Percentiles rank a stretch among this genome's conserved stretches.
These are phyloP conservation scores for Xanthoparmelia taractica DNA, from an alignment of 495 filamentous ascomycete species.

Conservation along the genomic window DNA sequence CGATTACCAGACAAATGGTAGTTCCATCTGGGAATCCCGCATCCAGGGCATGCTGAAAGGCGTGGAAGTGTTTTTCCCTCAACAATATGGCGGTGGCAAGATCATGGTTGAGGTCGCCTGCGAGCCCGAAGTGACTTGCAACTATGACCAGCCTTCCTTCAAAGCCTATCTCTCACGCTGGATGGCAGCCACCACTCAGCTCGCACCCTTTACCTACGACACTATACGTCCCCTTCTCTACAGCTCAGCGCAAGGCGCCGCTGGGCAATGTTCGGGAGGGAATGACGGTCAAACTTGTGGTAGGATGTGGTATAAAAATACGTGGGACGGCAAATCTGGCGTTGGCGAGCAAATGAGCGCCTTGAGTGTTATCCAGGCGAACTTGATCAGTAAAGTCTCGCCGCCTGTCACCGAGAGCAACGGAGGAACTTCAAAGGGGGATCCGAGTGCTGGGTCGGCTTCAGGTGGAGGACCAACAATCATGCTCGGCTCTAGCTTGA, in stretches of 20 bases:
- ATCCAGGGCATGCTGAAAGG: constrained; percentile 50
- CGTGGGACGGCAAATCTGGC: constrained; percentile 54
- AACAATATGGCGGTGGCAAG: constrained; percentile 40
- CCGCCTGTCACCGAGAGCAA: constrained; percentile 48
- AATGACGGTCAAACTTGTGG: constrained; percentile 56
- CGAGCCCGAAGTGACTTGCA: constrained; percentile 53
- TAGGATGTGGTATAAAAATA: constrained; percentile 54
- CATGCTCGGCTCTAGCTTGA: constrained; percentile 23
- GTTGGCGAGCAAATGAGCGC: constrained; percentile 54
- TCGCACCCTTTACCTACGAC: constrained; percentile 50
- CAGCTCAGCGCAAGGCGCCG: constrained; percentile 58
- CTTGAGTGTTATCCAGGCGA: constrained; percentile 48
- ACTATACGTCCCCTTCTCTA: constrained; percentile 55
- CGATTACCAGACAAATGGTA: constrained; percentile 33
- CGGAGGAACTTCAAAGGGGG: constrained; percentile 59
- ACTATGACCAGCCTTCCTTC: constrained; percentile 70
- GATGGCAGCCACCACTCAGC: constrained; percentile 63
- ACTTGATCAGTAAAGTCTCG: constrained; percentile 37
- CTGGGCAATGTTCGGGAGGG: constrained; percentile 54
- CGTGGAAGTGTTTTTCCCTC: constrained; percentile 50
- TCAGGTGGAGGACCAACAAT: constrained; percentile 16
- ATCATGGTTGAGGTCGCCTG: constrained; percentile 67
- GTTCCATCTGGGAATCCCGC: constrained; percentile 47
- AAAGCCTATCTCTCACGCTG: constrained; percentile 71
- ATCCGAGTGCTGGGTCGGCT: constrained; percentile 48